Base-by-base conservation (phyloP, 257 asterid genomes). In the Dorcoceras hygrometricum region DNA sequence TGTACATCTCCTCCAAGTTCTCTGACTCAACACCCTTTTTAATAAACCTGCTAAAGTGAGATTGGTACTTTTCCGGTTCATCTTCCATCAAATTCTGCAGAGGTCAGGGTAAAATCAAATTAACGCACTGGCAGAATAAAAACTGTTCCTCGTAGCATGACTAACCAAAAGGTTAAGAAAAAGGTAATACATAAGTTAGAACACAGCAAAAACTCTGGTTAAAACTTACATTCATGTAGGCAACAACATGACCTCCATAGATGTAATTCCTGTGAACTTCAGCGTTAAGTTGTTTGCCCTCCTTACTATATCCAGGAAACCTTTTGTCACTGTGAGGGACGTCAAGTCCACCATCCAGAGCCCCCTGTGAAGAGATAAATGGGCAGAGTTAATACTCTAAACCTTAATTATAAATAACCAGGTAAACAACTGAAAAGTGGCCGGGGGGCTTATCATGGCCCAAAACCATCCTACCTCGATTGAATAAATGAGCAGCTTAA, bases 251-350 rank as follows among this genome's bases (percentile, higher is more conserved):
- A 8, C 97, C 97, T 3, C 97, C 97, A 62, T 77, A 87, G 54
- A 89, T 79, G 84, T 89, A 89, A 67, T 89, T 89, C 53, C 95
- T 84, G 60, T 89, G 97, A 28, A 80, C 88, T 43, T 89, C 97
- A 48, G 97, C 76, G 57, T 89, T 93, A 70, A 89, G 95, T 54
- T 78, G 81, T 46, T 89, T 87, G 73, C 67, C 75, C 0, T 82
- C 95, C 84, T 89, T 89, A 83, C 63, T 72, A 61, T 72, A 89
- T 34, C 97, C 97, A 32, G 97, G 94, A 72, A 87, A 89, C 75
- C 95, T 85, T 81, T 89, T 87, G 4, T 90, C 97, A 25, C 95
- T 86, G 73, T 90, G 97, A 64, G 97, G 97, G 59, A 90, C 82
- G 65, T 89, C 97, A 2, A 89, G 79, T 11, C 97, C 97, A 34